These are phyloP conservation scores for Ambrosia trifida DNA, from an alignment of 129 eudicot genomes.

Conservation along the genomic window DNA sequence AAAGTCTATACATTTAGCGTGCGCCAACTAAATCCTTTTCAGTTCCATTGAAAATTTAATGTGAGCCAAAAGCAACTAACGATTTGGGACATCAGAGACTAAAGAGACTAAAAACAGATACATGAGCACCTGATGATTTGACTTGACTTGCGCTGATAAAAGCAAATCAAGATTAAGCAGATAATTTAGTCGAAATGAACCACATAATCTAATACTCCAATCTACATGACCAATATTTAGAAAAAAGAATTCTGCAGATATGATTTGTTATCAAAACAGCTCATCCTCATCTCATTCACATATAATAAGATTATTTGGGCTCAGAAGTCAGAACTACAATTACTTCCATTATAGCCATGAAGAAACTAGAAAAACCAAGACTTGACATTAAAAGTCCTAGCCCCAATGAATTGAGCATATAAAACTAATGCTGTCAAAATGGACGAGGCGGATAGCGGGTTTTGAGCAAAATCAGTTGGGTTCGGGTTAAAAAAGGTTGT, in stretches of 20 bases:
- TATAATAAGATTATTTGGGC: background rate
- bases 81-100: too few species aligned
- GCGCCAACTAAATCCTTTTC: too few species aligned
- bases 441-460: too few species aligned
- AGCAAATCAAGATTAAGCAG: background rate
- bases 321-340: background rate
- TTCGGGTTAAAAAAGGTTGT: too few species aligned
- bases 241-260: background rate
- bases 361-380: background rate
- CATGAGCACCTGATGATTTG: background rate
- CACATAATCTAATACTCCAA: background rate
- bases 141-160: background rate
- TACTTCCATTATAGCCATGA: background rate
- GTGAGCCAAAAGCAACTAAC: too few species aligned
- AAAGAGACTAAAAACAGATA: background rate
- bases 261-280: background rate
- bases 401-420: background rate
- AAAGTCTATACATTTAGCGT: too few species aligned
- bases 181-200: slow-evolving; percentile 3
- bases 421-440: background rate
- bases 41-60: too few species aligned
- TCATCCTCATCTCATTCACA: background rate
- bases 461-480: too few species aligned
- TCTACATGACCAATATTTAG: background rate
- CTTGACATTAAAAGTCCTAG: background rate